A percentile compares a stretch with the other conserved stretches of the same genome.
Evolutionary conservation across 75 land plant species (phyloP).

Genomic region (Selaginella tamariscina): DNA sequence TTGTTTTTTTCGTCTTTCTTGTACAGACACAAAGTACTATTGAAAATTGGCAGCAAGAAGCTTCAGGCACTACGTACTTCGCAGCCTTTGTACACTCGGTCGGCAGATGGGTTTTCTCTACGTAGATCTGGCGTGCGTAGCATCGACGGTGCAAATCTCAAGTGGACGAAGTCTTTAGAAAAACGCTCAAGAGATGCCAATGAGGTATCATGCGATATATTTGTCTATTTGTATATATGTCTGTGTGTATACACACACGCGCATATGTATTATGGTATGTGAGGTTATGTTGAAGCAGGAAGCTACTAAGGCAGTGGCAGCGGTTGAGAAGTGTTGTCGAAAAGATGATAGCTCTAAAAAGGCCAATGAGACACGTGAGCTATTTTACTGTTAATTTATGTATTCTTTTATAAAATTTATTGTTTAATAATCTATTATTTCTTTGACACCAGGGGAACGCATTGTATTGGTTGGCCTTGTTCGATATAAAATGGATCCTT

Average conservation of each 20-base stretch:
- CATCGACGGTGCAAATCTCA: conserved; percentile 64
- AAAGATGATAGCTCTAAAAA: no score
- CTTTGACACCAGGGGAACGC: conserved; percentile 24
- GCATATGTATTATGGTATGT: neutral
- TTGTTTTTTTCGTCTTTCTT: neutral
- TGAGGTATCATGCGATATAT: conserved; percentile 38
- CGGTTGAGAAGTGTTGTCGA: conserved; percentile 49
- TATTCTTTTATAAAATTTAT: neutral
- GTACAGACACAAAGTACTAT: neutral
- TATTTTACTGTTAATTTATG: no score
- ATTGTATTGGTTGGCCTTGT: conserved; percentile 27
- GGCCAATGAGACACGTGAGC: no score
- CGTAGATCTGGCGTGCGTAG: conserved; percentile 73
- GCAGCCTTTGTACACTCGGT: conserved; percentile 68
- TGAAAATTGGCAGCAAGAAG: conserved; percentile 34
- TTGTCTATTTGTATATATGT: neutral
- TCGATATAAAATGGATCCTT: conserved; percentile 34
- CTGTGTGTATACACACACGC: no score
- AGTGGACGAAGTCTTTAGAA: conserved; percentile 95
- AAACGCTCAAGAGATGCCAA: conserved; percentile 60
- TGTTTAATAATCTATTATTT: conserved; percentile 6
- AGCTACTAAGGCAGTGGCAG: conserved; percentile 87
- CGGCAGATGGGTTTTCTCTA: conserved; percentile 75
- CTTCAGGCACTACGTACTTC: conserved; percentile 45
- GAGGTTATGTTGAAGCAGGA: conserved; percentile 35